Percentiles rank a stretch among this genome's conserved stretches.
These are phyloP conservation scores for Plasmodium yoelii DNA, from an alignment of 169 alveolate species.

Conservation along the genomic window DNA sequence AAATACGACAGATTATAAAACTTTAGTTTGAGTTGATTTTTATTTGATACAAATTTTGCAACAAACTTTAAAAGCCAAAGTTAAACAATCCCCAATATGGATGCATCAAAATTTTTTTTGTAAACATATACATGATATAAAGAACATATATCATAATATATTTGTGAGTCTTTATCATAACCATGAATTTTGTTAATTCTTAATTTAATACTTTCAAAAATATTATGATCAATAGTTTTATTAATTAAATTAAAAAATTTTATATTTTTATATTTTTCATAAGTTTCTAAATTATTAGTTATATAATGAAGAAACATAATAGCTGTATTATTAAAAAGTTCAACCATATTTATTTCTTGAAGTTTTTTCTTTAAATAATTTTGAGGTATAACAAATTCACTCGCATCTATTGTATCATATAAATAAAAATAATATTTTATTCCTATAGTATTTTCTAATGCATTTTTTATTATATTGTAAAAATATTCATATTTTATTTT, in stretches of 20 bases:
- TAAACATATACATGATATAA: constrained; percentile 69
- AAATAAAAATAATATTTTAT: constrained; percentile 83
- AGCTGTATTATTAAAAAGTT: constrained; percentile 62
- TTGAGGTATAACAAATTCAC: constrained; percentile 85
- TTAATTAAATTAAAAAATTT: constrained; percentile 48
- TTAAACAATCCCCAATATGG: constrained; percentile 45
- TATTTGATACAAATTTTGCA: too few relatives aligned
- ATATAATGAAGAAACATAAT: constrained; percentile 61
- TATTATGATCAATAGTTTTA: constrained; percentile 50
- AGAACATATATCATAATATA: constrained; percentile 60
- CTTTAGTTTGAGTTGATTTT: too few relatives aligned
- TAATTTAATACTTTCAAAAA: constrained; percentile 44
- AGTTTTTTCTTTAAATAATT: constrained; percentile 54
- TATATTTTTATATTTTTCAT: constrained; percentile 45
- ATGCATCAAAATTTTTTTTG: constrained; percentile 59
- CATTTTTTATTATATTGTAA: constrained; percentile 34
- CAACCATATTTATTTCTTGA: constrained; percentile 58
- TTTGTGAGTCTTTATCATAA: constrained; percentile 26
- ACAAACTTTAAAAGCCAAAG: not conserved
- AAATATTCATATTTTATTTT: constrained; percentile 46
- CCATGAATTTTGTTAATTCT: constrained; percentile 72
- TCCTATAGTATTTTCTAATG: constrained; percentile 79
- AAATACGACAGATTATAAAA: too few relatives aligned
- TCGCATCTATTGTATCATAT: constrained; percentile 86
- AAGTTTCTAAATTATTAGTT: constrained; percentile 59